Conservation (phyloP, 1,284 basidiomycete species). For the Sporisorium sorghi region DNA sequence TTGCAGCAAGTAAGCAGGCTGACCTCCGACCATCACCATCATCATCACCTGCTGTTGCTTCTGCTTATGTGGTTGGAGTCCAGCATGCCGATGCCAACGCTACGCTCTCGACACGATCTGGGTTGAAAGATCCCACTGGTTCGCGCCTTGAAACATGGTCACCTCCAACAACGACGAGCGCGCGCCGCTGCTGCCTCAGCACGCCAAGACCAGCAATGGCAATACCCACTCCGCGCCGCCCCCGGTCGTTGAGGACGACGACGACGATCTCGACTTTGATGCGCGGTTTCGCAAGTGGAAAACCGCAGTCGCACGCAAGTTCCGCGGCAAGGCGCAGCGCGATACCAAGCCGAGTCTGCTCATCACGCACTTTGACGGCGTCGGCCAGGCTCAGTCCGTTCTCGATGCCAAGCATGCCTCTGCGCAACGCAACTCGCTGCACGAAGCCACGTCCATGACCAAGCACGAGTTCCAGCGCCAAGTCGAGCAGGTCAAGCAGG, state of each 20-base stretch:
- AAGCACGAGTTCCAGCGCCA: slow-evolving; percentile 39
- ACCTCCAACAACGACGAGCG: slow-evolving; percentile 22
- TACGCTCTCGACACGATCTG: slow-evolving; percentile 7
- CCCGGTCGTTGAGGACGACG: slow-evolving; percentile 9
- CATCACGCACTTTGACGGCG: slow-evolving; percentile 40
- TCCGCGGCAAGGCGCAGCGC: slow-evolving; percentile 26
- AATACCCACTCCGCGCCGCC: not conserved
- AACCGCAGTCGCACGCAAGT: slow-evolving; percentile 51
- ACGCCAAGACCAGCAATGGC: slow-evolving; percentile 7
- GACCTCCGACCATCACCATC: no score
- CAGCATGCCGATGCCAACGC: slow-evolving; percentile 14
- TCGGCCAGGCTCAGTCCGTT: slow-evolving; percentile 22
- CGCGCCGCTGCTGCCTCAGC: slow-evolving; percentile 29
- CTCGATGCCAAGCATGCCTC: slow-evolving; percentile 14
- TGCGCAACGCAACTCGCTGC: not conserved
- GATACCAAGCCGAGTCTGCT: slow-evolving; percentile 28
- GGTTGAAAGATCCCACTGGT: slow-evolving; percentile 15
- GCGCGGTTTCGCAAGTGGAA: slow-evolving; percentile 56
- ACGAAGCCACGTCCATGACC: slow-evolving; percentile 41
- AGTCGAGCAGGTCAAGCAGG: slow-evolving; percentile 53
- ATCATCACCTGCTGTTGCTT: no score
- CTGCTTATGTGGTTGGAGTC: no score
- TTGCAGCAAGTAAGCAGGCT: no score
- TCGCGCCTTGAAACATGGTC: slow-evolving; percentile 14
- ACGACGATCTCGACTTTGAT: slow-evolving; percentile 55